Percentiles rank a stretch among this genome's conserved stretches.
Conservation (phyloP, 345 rosid species). For the Barbarea vulgaris region DNA sequence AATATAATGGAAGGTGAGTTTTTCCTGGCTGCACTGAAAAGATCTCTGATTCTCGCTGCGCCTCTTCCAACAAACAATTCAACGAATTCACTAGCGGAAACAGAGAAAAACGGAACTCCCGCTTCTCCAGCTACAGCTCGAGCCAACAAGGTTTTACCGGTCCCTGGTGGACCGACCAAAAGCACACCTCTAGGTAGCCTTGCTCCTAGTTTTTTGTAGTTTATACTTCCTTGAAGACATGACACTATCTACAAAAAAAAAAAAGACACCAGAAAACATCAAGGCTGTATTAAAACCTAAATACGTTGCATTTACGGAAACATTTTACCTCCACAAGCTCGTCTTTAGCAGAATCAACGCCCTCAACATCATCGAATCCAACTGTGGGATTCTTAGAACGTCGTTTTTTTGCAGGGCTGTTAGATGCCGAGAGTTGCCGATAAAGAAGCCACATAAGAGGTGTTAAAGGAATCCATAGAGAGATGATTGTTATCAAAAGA, state of each 20-base stretch:
- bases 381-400: conserved; percentile 60
- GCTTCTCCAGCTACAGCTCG: conserved; percentile 99
- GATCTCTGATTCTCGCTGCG: conserved; percentile 93
- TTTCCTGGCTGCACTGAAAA: conserved; percentile 78
- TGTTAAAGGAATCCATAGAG: conserved; percentile 85
- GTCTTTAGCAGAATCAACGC: conserved; percentile 87
- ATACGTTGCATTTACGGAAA: neutral
- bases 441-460: conserved; percentile 98
- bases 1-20: conserved; percentile 87
- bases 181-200: conserved; percentile 88
- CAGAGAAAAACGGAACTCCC: conserved; percentile 91
- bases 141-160: conserved; percentile 93
- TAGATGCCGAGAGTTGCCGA: conserved; percentile 86
- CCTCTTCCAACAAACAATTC: conserved; percentile 99
- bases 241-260: conserved; percentile 72
- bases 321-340: conserved; percentile 85
- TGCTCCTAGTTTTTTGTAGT: conserved; percentile 85
- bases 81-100: conserved; percentile 96
- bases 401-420: conserved; percentile 78
- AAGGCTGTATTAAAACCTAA: neutral
- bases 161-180: conserved; percentile 96
- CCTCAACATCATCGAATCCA: conserved; percentile 91
- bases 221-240: conserved; percentile 91
- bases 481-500: conserved; percentile 64
- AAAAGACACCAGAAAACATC: conserved; percentile 24